Evolutionary conservation across 2,329 filamentous ascomycete species (phyloP).

Genomic region (Alternaria ethzedia): DNA sequence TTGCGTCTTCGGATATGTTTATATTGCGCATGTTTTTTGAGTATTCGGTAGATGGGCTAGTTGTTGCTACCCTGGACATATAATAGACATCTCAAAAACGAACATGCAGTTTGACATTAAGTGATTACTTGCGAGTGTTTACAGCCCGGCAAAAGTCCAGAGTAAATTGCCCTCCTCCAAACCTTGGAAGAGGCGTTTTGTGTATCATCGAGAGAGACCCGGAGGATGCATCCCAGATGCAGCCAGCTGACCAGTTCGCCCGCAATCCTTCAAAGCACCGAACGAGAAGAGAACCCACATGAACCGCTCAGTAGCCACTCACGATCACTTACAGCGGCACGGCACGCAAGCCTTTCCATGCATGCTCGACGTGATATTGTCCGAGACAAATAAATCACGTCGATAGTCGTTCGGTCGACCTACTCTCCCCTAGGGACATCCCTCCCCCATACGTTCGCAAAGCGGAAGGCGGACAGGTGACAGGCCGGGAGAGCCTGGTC

Average conservation of each 20-base stretch:
- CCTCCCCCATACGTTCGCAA: constrained; percentile 6
- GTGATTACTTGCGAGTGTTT: neutral
- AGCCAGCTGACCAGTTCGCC: neutral
- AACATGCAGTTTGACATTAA: neutral
- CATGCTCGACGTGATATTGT: neutral
- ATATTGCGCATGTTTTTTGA: neutral
- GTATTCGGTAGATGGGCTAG: constrained; percentile 1
- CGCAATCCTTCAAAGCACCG: neutral
- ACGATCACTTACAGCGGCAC: neutral
- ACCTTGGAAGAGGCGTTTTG: neutral
- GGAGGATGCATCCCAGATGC: constrained; percentile 2
- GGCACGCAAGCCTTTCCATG: constrained; percentile 1
- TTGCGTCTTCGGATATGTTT: constrained; percentile 9
- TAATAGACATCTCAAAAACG: constrained; percentile 4
- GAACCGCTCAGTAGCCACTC: neutral
- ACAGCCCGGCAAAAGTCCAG: neutral
- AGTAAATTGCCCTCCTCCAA: neutral
- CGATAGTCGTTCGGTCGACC: neutral
- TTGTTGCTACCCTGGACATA: neutral
- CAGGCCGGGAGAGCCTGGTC: constrained; percentile 11
- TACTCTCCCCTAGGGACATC: neutral
- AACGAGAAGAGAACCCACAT: neutral
- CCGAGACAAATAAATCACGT: neutral
- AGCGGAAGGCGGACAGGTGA: constrained; percentile 2
- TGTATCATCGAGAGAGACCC: neutral